Base-by-base conservation (phyloP, 2,329 filamentous ascomycete species). In the Xylaria sp. region DNA sequence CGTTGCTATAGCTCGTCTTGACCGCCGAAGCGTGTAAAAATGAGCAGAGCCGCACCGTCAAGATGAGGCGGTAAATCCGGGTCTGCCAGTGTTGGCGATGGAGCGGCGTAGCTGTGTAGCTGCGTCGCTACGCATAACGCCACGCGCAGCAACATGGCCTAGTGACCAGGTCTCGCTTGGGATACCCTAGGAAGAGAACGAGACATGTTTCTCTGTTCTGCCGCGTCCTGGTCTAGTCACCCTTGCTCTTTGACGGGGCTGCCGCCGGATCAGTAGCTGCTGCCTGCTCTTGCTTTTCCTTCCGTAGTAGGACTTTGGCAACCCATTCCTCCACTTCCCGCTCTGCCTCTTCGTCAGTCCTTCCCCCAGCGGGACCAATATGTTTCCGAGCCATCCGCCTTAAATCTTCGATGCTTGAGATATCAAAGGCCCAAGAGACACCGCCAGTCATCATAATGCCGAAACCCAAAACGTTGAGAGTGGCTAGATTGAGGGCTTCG, bases 401-500 rank as follows among this genome's bases (percentile, higher is more conserved):
- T 74, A 92, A 78, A 71, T 94, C 91, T 3, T 87, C 85, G 42
- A 92, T 56, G 47, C 82, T 83, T 73, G 87, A 87, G 37, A 98
- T 85, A 74, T 97, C 90, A 63, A 95, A 86, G 0, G 87, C 88
- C 83, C 90, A 96, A 65, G 92, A 81, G 11, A 89, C 76, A 0
- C 90, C 92, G 3, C 94, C 95, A 0, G 86, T 83, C 8, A 84
- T 78, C 83, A 96, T 87, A 75, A 97, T 87, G 0, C 84, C 89
- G 52, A 95, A 85, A 70, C 89, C 91, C 33, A 88, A 72, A 12
- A 95, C 92, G 71, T 97, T 97, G 69, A 97, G 83, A 0, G 94
- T 97, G 0, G 94, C 95, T 37, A 97, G 81, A 51, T 89, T 91
- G 21, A 99, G 81, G 0, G 94, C 94, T 77, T 96, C 91, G 35